Percentiles rank a stretch among this genome's conserved stretches.
Evolutionary conservation across 2,329 filamentous ascomycete genomes (phyloP).

Genomic region (Dissoconium aciculare): DNA sequence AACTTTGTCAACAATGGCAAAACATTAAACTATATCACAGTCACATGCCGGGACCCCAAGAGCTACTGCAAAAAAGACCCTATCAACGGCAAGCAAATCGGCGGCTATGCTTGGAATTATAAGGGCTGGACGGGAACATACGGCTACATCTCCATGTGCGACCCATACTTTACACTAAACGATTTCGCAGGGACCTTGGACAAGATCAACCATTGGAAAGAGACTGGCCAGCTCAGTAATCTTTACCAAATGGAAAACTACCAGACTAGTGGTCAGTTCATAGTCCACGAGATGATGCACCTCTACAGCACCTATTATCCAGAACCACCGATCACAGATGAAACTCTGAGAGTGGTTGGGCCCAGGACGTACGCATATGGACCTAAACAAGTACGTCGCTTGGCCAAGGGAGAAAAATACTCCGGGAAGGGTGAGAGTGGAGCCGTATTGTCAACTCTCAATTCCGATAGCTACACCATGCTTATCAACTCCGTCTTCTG

Average conservation of each 20-base stretch:
- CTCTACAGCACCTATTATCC: neutral
- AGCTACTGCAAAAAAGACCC: neutral
- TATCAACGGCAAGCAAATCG: neutral
- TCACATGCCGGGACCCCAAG: neutral
- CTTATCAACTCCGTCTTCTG: slow-evolving; percentile 1
- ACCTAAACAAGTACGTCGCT: no score
- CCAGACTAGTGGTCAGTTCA: neutral
- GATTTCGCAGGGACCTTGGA: no score
- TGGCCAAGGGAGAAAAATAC: no score
- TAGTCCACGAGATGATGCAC: neutral
- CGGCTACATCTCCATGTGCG: slow-evolving; percentile 1
- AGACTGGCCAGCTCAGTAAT: neutral
- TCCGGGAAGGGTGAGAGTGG: no score
- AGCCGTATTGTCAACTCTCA: no score
- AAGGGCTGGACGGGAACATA: neutral
- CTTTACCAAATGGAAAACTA: neutral
- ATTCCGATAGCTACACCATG: neutral
- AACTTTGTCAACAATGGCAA: slow-evolving; percentile 1
- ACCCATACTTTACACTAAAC: neutral
- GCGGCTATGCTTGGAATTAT: neutral
- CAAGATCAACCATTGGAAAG: no score
- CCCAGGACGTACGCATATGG: no score
- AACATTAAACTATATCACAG: neutral
- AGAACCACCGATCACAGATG: neutral
- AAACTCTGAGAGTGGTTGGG: no score